Evolutionary conservation across 2,329 filamentous ascomycete genomes (phyloP), one percentile per base, ranked within the genome.

Genomic region (Neophaeococcomyces aloes): DNA sequence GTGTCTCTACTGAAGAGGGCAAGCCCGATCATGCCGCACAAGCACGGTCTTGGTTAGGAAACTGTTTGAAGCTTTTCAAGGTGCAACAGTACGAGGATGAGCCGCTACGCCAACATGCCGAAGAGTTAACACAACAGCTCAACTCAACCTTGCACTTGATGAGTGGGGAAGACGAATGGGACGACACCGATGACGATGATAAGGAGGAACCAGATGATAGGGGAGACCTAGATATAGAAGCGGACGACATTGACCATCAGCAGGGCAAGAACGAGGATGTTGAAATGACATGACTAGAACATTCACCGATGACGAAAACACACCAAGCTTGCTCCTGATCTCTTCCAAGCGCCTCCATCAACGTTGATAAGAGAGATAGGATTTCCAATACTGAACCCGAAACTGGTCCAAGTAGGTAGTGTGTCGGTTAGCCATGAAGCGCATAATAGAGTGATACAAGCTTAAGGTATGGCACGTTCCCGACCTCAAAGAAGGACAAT

Each of bases 31-130:
- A 56, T 29, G 53, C 60, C 3, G 68, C 77, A 65, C 74, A 74
- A 52, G 69, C 73, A 1, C 74, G 76, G 85, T 43, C 79, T 83
- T 57, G 88, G 86, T 70, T 96, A 36, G 79, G 77, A 45, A 84
- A 83, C 57, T 85, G 86, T 58, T 69, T 93, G 51, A 79, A 79
- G 58, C 72, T 94, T n/a, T 96, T 85, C 61, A 68, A 76, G 30
- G 59, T 75, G 55, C 74, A 91, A 55, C 79, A 89, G 41, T 96
- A 95, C 60, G 88, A 68, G 43, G 68, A 71, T 49, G 66, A 67
- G 17, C 61, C 58, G 42, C 57, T 71, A 23, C 62, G 60, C 34
- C 62, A 67, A 18, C 66, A 71, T 50, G 64, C 64, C 8, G 36
- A 61, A 31, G 67, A 70, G 43, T 56, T 70, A 37, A 61, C 68